Base-by-base conservation (phyloP, 139 green algal species). In the Chlorella sorokiniana region DNA sequence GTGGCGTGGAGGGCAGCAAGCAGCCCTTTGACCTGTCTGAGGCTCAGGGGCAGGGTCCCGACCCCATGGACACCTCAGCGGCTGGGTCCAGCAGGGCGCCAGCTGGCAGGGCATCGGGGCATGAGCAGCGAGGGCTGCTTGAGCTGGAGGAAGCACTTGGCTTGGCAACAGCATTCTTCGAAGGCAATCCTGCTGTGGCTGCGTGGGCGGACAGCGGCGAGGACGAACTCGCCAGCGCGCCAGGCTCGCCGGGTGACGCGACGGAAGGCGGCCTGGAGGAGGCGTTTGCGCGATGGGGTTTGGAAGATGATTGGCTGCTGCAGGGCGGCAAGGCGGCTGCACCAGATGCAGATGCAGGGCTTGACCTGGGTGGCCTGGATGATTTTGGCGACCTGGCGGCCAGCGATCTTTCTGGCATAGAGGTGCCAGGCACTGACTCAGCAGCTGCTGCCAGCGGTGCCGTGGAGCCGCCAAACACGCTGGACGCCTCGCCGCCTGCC, bases 161-260 rank as follows among this genome's bases (percentile, higher is more conserved):
- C 52, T 25, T 79, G 73, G 73, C 73, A 29, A 54, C 54, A 3
- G 73, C 73, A 29, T 79, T 40, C 14, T 79, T 79, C 69, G 54
- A 31, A 6, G 73, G 73, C 4, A 54, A 79, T 9, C 31, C 41
- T 3, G 42, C 35, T 11, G 73, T 33, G 10, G 73, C 52, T 37
- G 3, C 27, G 31, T 79, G 73, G 73, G 73, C 54, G 54, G 35
- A 16, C 48, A 59, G 48, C 48, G 48, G 16, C 48, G 48, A 59
- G 11, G 48, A 59, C 48, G 48, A 59, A 16, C 48, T 25, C 14
- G 48, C 14, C 48, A 16, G 48, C 14, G 48, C 48, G 48, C 14
- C 48, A 59, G 56, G 6, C 23, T 33, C 56, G 48, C 48, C 48
- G 11, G 11, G 11, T 11, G 48, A 16, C 48, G 48, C 16, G 48